Conservation (phyloP, 2,329 filamentous ascomycete species). For the Trichoderma koningii region DNA sequence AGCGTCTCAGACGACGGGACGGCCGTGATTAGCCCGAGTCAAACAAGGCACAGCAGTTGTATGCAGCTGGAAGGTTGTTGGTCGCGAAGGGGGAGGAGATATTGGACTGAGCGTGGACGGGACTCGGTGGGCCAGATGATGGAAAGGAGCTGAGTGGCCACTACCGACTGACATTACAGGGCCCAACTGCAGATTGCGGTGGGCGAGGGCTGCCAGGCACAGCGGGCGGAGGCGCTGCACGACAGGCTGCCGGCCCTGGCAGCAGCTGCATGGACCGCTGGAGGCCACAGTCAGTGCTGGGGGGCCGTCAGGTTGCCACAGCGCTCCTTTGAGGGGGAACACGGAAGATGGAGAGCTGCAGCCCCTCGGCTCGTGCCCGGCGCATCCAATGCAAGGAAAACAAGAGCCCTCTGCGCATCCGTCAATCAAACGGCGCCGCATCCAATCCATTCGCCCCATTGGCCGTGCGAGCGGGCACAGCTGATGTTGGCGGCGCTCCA, state of each 20-base stretch:
- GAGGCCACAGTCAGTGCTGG: too few species aligned
- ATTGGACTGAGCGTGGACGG: not conserved
- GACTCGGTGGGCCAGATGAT: not conserved
- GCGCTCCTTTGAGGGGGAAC: constrained; percentile 1
- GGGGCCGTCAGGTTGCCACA: not conserved
- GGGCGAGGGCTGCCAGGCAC: constrained; percentile 23
- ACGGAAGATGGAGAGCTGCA: constrained; percentile 20
- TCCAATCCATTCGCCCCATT: not conserved
- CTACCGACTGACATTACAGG: constrained; percentile 7
- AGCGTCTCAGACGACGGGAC: constrained; percentile 23
- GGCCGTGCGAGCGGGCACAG: constrained; percentile 1
- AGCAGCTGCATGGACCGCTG: not conserved
- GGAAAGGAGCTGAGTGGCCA: constrained; percentile 19
- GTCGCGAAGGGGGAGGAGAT: not conserved
- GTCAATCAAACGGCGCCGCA: not conserved
- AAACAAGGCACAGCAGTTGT: constrained; percentile 8
- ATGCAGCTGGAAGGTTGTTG: constrained; percentile 8
- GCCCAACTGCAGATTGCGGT: constrained; percentile 21
- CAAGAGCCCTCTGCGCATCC: not conserved
- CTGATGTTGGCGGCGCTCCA: not conserved
- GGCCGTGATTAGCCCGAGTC: constrained; percentile 24
- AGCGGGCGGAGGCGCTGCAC: constrained; percentile 16
- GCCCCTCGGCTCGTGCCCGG: constrained; percentile 14
- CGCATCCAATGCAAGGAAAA: constrained; percentile 24
- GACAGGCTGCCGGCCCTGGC: not conserved